Evolutionary conservation across 129 eudicot species (phyloP).

Genomic region (Tanacetum coccineum): DNA sequence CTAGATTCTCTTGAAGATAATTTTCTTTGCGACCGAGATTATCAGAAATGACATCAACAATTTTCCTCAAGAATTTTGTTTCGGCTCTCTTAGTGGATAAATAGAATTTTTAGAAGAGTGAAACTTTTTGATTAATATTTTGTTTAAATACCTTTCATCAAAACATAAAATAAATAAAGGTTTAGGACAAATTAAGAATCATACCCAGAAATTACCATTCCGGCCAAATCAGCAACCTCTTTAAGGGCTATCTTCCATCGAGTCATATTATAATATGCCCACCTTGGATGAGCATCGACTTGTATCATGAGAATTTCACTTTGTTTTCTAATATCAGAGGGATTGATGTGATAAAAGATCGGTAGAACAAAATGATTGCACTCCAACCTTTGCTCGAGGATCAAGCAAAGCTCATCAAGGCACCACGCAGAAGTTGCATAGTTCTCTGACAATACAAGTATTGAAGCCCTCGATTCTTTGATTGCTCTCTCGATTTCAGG

Average conservation of each 20-base stretch:
- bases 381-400: slow-evolving; percentile 4
- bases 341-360: slow-evolving; percentile 11
- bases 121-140: too few relatives aligned
- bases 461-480: too few relatives aligned
- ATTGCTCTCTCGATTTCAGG: too few relatives aligned
- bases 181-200: background rate
- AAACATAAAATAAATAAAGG: background rate
- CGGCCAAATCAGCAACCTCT: slow-evolving; percentile 6
- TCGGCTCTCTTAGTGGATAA: too few relatives aligned
- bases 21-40: background rate
- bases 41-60: too few relatives aligned
- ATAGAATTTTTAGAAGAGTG: too few relatives aligned
- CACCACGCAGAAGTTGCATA: too few relatives aligned
- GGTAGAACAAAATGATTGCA: slow-evolving; percentile 15
- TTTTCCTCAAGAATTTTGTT: too few relatives aligned
- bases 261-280: background rate
- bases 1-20: background rate
- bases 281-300: background rate
- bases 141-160: too few relatives aligned
- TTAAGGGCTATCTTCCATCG: slow-evolving; percentile 14
- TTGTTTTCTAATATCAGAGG: slow-evolving; percentile 5
- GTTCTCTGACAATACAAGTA: too few relatives aligned
- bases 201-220: slow-evolving; percentile 10
- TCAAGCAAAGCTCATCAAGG: too few relatives aligned
- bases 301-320: background rate